Evolutionary conservation across 352 stramenopile species (phyloP).

Genomic region (Phytophthora syringae): DNA sequence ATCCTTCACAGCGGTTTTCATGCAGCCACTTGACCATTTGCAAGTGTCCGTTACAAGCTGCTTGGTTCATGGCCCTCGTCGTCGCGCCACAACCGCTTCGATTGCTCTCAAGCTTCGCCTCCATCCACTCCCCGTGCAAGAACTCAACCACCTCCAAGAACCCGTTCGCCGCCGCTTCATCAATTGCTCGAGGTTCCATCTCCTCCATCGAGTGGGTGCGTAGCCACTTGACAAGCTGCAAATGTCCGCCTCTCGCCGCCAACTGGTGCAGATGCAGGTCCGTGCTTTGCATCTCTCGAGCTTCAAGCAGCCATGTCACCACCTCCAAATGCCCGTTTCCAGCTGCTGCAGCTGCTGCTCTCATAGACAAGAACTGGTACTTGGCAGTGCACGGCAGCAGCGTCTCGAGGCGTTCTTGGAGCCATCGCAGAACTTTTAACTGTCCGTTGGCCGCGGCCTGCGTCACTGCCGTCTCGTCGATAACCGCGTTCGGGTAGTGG

Average conservation of each 20-base stretch:
- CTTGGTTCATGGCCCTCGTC: constrained; percentile 30
- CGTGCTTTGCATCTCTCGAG: not conserved
- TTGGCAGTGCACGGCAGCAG: constrained; percentile 12
- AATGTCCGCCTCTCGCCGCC: constrained; percentile 31
- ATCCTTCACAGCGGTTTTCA: constrained; percentile 32
- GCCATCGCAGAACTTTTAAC: constrained; percentile 26
- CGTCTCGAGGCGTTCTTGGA: constrained; percentile 6
- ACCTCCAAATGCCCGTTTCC: constrained; percentile 35
- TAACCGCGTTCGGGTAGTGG: constrained; percentile 9
- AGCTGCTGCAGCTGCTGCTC: constrained; percentile 17
- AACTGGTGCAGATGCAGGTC: constrained; percentile 31
- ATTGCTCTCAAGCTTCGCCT: constrained; percentile 22
- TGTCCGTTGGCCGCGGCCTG: constrained; percentile 27
- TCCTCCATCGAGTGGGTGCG: constrained; percentile 21
- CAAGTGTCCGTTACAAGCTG: constrained; percentile 36
- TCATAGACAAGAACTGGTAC: constrained; percentile 21
- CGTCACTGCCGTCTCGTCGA: constrained; percentile 19
- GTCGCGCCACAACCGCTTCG: constrained; percentile 23
- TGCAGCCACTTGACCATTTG: constrained; percentile 40
- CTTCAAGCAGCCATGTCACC: constrained; percentile 35
- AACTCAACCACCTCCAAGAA: constrained; percentile 37
- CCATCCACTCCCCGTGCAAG: constrained; percentile 23
- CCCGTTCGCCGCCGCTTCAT: constrained; percentile 30
- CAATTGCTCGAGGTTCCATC: constrained; percentile 21
- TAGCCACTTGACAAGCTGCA: constrained; percentile 36